phyloP scores from a whole-genome alignment of 805 yeast species.

The Teunomyces kruisii region DNA sequence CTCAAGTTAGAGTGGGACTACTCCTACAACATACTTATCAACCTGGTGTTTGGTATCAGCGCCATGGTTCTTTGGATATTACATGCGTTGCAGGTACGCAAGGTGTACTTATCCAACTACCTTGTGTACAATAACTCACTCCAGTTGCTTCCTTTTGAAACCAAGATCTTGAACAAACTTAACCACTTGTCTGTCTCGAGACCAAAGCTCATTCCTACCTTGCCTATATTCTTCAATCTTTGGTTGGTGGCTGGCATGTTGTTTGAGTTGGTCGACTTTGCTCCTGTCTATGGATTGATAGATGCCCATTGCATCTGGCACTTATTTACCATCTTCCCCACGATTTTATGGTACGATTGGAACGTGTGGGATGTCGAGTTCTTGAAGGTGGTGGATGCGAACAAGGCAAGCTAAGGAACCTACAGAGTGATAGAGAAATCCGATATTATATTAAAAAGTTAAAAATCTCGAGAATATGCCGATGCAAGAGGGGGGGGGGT shows the following conservation, averaged over 20 bases:
- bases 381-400: conserved; percentile 6
- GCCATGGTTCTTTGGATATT: conserved; percentile 34
- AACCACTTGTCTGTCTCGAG: conserved; percentile 26
- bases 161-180: conserved; percentile 32
- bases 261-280: conserved; percentile 37
- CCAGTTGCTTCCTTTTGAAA: conserved; percentile 39
- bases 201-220: conserved; percentile 28
- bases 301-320: conserved; percentile 98
- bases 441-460: too few species aligned
- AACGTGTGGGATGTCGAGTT: conserved; percentile 44
- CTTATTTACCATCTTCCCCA: conserved; percentile 79
- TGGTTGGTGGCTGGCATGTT: conserved; percentile 32
- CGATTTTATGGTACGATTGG: conserved; percentile 70
- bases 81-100: conserved; percentile 25
- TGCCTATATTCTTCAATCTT: conserved; percentile 34
- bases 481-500: too few species aligned
- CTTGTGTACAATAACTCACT: conserved; percentile 34
- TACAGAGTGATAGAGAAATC: not conserved
- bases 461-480: too few species aligned
- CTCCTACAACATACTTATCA: conserved; percentile 33
- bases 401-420: not conserved
- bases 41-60: conserved; percentile 29
- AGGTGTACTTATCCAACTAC: conserved; percentile 13
- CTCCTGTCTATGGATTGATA: conserved; percentile 43
- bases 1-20: conserved; percentile 39